A percentile compares a stretch with the other conserved stretches of the same genome.
Evolutionary conservation across 1,284 basidiomycete genomes (phyloP).

Genomic region (Mycosarcoma maydis): DNA sequence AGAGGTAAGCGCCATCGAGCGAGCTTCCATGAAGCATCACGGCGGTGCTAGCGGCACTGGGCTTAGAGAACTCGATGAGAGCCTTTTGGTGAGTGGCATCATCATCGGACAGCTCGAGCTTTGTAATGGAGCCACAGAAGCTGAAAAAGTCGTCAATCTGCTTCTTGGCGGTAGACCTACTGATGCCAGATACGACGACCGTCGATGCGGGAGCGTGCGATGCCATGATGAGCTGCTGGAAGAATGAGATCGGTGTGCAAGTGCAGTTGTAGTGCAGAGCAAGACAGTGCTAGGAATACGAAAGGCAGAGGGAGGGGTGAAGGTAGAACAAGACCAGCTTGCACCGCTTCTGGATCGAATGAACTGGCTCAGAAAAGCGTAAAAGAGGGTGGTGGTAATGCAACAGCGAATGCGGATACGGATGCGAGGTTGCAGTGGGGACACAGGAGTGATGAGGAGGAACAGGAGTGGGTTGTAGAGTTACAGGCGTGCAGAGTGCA

Average conservation of each 20-base stretch:
- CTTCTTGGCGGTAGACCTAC: slow-evolving; percentile 46
- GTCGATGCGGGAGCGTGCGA: slow-evolving; percentile 23
- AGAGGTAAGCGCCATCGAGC: slow-evolving; percentile 53
- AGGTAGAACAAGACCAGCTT: slow-evolving; percentile 30
- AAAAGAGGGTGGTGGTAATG: too few relatives aligned
- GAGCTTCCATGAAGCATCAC: slow-evolving; percentile 57
- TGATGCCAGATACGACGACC: slow-evolving; percentile 49
- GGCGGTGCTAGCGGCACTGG: slow-evolving; percentile 52
- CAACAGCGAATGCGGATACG: too few relatives aligned
- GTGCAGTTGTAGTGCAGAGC: too few relatives aligned
- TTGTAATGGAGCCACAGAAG: slow-evolving; percentile 56
- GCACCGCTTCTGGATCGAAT: slow-evolving; percentile 14
- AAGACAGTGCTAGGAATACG: too few relatives aligned
- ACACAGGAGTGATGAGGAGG: too few relatives aligned
- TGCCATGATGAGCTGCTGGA: slow-evolving; percentile 6
- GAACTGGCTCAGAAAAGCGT: background rate
- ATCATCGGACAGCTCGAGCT: slow-evolving; percentile 41
- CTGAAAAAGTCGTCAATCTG: slow-evolving; percentile 59
- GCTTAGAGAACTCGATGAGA: slow-evolving; percentile 39
- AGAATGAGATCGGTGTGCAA: background rate
- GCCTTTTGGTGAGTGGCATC: slow-evolving; percentile 33
- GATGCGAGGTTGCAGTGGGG: background rate
- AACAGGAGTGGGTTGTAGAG: background rate
- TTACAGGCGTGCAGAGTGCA: too few relatives aligned
- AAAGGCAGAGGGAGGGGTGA: slow-evolving; percentile 1